Base-by-base conservation (phyloP, 495 filamentous ascomycete genomes). In the Xylaria sp. region DNA sequence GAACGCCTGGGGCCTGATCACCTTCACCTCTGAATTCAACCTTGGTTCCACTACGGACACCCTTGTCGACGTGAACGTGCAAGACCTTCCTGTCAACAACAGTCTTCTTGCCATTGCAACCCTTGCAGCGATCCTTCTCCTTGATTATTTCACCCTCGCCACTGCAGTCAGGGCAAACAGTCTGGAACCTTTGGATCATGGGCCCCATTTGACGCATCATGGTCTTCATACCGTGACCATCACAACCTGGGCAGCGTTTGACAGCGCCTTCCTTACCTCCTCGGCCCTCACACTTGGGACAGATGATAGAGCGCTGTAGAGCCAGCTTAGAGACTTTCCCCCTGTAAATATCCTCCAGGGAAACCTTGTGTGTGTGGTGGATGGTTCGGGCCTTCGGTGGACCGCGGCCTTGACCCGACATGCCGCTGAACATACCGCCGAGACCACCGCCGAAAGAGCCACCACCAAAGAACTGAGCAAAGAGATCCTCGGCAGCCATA, bases 181-280 rank as follows among this genome's bases (percentile, higher is more conserved):
- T 98, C 88, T 98, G 97, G 89, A 98, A 98, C 62, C 96, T 93
- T 84, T 98, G 97, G 78, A 98, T 98, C 96, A 99, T 99, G 64
- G 96, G 96, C 63, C 97, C 96, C 95, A 98, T 98, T 86, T 98
- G 97, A 76, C 96, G 93, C 96, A 98, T 98, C 95, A 99, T 98
- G 26, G 92, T 97, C 90, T 98, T 98, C 93, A 97, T 97, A 82
- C 96, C 97, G 71, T 90, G 88, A 75, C 96, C 96, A 71, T 97
- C 93, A 81, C 96, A 99, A 72, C 92, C 91, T 37, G 89, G 78
- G 85, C 96, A 99, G 73, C 91, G 92, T 84, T 93, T 93, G 75
- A 98, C 95, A 19, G 97, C 93, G 70, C 96, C 96, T 68, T 99
- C 96, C 85, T 98, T 98, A 50, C 97, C 97, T 78, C 96, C 96